A percentile compares a stretch with the other conserved stretches of the same genome.
phyloP scores from a whole-genome alignment of 1,284 basidiomycete species.

The Melampsora larici-populina region DNA sequence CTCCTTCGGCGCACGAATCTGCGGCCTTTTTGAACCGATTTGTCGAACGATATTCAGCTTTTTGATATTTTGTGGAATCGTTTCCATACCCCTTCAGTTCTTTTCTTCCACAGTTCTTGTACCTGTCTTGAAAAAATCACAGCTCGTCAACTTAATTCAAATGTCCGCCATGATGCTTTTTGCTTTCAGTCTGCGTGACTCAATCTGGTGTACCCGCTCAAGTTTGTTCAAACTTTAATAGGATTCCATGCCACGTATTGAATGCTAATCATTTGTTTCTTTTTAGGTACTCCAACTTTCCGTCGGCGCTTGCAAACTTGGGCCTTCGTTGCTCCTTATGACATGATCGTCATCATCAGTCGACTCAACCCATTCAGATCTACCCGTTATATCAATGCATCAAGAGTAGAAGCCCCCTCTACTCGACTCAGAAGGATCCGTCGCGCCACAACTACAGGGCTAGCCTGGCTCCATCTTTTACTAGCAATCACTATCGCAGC shows the following conservation, averaged over 20 bases:
- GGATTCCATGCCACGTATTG: no score
- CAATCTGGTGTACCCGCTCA: conserved; percentile 1
- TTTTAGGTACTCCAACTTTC: neutral
- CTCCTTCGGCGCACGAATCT: neutral
- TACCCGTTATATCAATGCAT: neutral
- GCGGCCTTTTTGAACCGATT: neutral
- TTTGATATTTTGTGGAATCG: neutral
- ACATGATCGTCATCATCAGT: neutral
- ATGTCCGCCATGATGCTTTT: neutral
- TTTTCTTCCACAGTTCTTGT: neutral
- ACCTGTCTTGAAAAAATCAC: neutral
- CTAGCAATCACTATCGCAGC: neutral
- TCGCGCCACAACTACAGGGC: neutral
- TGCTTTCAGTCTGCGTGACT: conserved; percentile 1
- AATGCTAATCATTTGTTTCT: no score
- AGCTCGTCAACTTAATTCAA: neutral
- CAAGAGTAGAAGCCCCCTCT: neutral
- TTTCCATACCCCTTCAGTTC: conserved; percentile 5
- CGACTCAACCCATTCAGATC: neutral
- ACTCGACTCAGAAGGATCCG: neutral
- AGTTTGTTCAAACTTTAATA: neutral
- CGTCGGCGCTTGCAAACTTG: conserved; percentile 3
- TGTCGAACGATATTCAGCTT: neutral
- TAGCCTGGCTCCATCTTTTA: neutral
- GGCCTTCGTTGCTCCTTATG: neutral